Evolutionary conservation across 371 early-diverging fungal genomes (phyloP).

Genomic region (Mucor plumbeus): DNA sequence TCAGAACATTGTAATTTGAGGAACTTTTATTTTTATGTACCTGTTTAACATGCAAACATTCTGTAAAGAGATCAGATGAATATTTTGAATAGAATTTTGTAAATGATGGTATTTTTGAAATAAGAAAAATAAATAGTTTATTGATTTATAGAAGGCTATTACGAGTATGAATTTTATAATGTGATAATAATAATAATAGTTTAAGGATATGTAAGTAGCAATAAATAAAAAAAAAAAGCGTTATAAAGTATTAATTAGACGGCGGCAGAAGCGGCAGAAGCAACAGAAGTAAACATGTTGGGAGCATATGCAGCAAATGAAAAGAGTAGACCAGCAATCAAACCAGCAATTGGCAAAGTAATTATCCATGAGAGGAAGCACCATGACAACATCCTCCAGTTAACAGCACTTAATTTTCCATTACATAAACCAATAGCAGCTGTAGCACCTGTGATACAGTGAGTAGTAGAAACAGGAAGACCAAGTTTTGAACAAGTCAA

Average conservation of each 20-base stretch:
- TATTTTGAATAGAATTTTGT: too few relatives aligned
- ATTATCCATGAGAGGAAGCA: constrained; percentile 79
- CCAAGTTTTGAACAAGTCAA: constrained; percentile 82
- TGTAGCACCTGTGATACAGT: constrained; percentile 88
- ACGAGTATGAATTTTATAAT: background rate
- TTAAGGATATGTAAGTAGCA: background rate
- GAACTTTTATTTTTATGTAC: too few relatives aligned
- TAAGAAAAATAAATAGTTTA: background rate
- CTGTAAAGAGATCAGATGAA: too few relatives aligned
- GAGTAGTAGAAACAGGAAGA: constrained; percentile 89
- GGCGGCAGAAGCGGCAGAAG: background rate
- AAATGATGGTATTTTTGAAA: background rate
- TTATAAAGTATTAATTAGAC: background rate
- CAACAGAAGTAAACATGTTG: background rate
- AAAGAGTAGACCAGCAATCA: constrained; percentile 70
- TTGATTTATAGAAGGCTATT: background rate
- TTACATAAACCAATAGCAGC: constrained; percentile 86
- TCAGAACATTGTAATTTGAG: too few relatives aligned
- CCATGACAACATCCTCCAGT: constrained; percentile 82
- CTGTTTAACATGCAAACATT: too few relatives aligned
- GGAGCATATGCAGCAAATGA: constrained; percentile 20
- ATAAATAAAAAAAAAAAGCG: background rate
- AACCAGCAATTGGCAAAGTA: constrained; percentile 81
- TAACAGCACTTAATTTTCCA: constrained; percentile 71
- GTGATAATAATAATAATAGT: background rate